Evolutionary conservation across 306 rosid genomes (phyloP).

Genomic region (Calophaca sinica): DNA sequence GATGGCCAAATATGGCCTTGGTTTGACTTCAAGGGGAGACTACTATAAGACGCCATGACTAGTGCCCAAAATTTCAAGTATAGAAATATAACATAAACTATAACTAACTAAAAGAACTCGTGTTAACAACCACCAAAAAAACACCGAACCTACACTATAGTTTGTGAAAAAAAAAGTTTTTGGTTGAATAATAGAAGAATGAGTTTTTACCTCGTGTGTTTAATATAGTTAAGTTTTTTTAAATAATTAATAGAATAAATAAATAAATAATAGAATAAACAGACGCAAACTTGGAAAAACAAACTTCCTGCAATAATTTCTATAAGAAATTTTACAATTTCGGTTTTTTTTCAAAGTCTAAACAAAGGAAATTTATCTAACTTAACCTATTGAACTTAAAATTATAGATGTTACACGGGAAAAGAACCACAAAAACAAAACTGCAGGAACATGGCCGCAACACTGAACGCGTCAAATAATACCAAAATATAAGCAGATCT

Average conservation of each 20-base stretch:
- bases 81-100: constrained; percentile 26
- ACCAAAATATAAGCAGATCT: constrained; percentile 50
- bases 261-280: too few relatives aligned
- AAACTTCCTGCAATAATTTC: constrained; percentile 56
- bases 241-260: too few relatives aligned
- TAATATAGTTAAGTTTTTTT: too few relatives aligned
- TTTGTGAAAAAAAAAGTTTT: too few relatives aligned
- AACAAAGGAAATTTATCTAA: constrained; percentile 40
- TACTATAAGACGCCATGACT: background rate
- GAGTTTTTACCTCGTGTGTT: too few relatives aligned
- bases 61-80: constrained; percentile 14
- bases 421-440: constrained; percentile 55
- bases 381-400: constrained; percentile 37
- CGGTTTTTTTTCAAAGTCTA: constrained; percentile 8
- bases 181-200: too few relatives aligned
- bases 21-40: too few relatives aligned
- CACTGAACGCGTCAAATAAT: constrained; percentile 39
- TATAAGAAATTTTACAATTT: constrained; percentile 50
- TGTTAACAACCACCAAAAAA: too few relatives aligned
- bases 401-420: constrained; percentile 44
- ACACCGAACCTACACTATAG: too few relatives aligned
- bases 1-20: too few relatives aligned
- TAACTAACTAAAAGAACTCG: too few relatives aligned
- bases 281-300: constrained; percentile 45
- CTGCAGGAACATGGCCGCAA: constrained; percentile 57